A percentile compares a stretch with the other conserved stretches of the same genome.
These are phyloP conservation scores for Penicillium frequentans DNA, from an alignment of 2,329 filamentous ascomycete species.

Conservation along the genomic window DNA sequence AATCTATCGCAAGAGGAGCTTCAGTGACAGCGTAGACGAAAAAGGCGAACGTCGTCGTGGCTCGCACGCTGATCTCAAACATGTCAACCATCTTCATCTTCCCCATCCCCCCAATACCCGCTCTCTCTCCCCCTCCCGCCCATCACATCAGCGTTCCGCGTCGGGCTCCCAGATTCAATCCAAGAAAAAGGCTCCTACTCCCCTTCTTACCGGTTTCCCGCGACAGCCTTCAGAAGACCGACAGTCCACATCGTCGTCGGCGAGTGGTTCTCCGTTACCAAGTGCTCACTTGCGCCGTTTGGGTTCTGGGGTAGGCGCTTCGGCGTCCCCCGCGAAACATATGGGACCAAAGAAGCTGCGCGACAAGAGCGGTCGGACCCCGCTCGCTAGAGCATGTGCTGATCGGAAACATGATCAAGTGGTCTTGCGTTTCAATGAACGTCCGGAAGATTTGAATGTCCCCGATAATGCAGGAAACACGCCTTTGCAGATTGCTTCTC, in stretches of 20 bases:
- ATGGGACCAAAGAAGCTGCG: slow-evolving; percentile 74
- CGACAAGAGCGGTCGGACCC: slow-evolving; percentile 89
- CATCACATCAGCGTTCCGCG: slow-evolving; percentile 37
- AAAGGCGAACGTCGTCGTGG: slow-evolving; percentile 30
- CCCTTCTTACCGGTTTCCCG: slow-evolving; percentile 40
- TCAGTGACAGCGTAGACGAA: slow-evolving; percentile 36
- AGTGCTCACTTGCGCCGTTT: slow-evolving; percentile 43
- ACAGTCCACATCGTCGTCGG: slow-evolving; percentile 45
- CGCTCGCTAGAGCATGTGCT: slow-evolving; percentile 85
- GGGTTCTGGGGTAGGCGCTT: slow-evolving; percentile 40
- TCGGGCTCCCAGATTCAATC: slow-evolving; percentile 34
- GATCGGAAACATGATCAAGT: slow-evolving; percentile 78
- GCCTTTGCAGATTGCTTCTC: slow-evolving; percentile 85
- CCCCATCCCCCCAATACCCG: slow-evolving; percentile 33
- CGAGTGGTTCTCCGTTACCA: slow-evolving; percentile 45
- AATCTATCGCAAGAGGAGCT: slow-evolving; percentile 37
- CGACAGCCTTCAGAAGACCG: slow-evolving; percentile 49
- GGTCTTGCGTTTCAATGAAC: slow-evolving; percentile 71
- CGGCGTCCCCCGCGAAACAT: slow-evolving; percentile 68
- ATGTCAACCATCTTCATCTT: slow-evolving; percentile 27
- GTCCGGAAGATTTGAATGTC: slow-evolving; percentile 84
- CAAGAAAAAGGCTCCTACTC: slow-evolving; percentile 43
- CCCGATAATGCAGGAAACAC: slow-evolving; percentile 97
- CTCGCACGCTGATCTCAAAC: slow-evolving; percentile 27
- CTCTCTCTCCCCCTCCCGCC: slow-evolving; percentile 37